These are phyloP conservation scores for Hypoxylon sp. DNA, from an alignment of 2,329 filamentous ascomycete genomes.

Conservation along the genomic window DNA sequence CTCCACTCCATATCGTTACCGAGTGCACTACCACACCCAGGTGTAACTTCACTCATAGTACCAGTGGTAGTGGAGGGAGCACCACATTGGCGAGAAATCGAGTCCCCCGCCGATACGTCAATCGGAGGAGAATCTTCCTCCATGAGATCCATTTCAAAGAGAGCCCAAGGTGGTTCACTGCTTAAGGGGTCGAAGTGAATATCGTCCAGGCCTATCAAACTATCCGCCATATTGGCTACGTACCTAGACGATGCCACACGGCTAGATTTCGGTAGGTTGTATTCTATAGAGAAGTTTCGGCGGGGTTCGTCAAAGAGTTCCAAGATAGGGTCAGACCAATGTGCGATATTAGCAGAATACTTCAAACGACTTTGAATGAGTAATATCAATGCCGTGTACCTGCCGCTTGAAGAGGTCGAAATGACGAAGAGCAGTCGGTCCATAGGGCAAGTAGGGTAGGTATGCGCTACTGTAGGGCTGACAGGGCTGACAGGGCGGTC, in stretches of 20 bases:
- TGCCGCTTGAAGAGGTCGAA: conserved; percentile 9
- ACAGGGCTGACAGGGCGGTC: conserved; percentile 42
- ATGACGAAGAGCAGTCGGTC: conserved; percentile 32
- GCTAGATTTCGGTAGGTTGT: conserved; percentile 7
- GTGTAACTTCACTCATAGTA: conserved; percentile 8
- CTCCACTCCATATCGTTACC: conserved; percentile 19
- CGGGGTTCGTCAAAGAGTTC: conserved; percentile 16
- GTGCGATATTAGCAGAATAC: conserved; percentile 12
- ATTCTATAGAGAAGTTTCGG: conserved; percentile 9
- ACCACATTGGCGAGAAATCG: conserved; percentile 14
- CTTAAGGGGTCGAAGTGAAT: conserved; percentile 19
- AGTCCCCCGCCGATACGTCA: conserved; percentile 11
- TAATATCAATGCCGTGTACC: conserved; percentile 10
- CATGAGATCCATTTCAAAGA: conserved; percentile 38
- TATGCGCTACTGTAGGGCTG: conserved; percentile 39
- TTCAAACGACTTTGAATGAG: conserved; percentile 14
- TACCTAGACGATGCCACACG: conserved; percentile 11
- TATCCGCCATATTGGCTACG: conserved; percentile 30
- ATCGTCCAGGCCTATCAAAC: conserved; percentile 26
- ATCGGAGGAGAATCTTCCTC: conserved; percentile 24
- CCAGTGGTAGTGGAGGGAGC: conserved; percentile 7
- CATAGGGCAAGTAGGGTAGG: conserved; percentile 28
- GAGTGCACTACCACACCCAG: conserved; percentile 1
- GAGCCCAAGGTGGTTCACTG: conserved; percentile 28
- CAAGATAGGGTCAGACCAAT: neutral